A percentile compares a stretch with the other conserved stretches of the same genome.
Evolutionary conservation across 2,329 filamentous ascomycete genomes (phyloP).

Genomic region (Grosmannia serpens): DNA sequence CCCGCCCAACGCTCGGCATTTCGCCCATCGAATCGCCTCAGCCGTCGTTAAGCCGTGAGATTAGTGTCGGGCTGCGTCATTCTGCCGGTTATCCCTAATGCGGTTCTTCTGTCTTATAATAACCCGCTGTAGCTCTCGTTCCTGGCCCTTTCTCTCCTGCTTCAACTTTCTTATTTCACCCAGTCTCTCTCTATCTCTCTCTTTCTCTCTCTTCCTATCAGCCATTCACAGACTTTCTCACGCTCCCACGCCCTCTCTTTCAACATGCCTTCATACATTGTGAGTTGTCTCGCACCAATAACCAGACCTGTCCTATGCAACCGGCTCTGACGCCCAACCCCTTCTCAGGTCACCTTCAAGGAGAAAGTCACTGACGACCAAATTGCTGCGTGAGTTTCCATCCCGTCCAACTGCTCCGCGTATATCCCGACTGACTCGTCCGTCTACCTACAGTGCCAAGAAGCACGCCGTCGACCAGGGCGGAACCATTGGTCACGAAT

Average conservation of each 20-base stretch:
- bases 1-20: neutral
- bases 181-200: neutral
- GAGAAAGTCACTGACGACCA: slow-evolving; percentile 53
- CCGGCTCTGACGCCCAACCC: neutral
- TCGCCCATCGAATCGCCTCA: neutral
- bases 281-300: slow-evolving; percentile 1
- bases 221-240: neutral
- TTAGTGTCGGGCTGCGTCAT: neutral
- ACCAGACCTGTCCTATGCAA: neutral
- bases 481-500: slow-evolving; percentile 75
- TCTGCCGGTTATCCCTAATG: neutral
- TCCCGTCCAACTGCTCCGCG: neutral
- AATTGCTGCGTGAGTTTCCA: slow-evolving; percentile 49
- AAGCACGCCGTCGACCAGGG: slow-evolving; percentile 62
- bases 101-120: neutral
- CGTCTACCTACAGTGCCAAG: slow-evolving; percentile 52
- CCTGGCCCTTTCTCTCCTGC: neutral
- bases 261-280: slow-evolving; percentile 15
- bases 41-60: neutral
- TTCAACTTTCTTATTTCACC: no score
- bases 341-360: slow-evolving; percentile 65
- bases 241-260: neutral
- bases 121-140: neutral
- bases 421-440: neutral
- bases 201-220: neutral